Conservation (phyloP, 176 grass and related monocot species). For the Eleusine indica region DNA sequence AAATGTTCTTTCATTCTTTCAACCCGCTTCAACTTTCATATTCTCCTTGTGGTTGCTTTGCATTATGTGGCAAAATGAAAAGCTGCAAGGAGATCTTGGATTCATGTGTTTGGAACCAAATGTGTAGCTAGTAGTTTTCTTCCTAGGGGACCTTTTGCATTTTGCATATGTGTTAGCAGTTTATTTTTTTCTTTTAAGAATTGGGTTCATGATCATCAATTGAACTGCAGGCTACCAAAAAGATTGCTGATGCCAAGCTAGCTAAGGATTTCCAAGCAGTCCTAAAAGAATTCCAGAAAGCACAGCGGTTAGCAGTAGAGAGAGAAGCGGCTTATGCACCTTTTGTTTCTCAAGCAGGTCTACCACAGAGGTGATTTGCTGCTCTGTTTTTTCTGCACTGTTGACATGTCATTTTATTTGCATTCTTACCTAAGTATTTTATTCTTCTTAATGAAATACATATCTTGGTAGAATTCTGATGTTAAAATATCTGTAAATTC, state of each 20-base stretch:
- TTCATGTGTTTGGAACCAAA: slow-evolving; percentile 18
- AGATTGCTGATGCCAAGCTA: slow-evolving; percentile 93
- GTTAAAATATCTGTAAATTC: not conserved
- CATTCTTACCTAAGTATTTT: not conserved
- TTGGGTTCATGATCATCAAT: slow-evolving; percentile 30
- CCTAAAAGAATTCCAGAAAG: slow-evolving; percentile 92
- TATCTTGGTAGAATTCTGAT: not conserved
- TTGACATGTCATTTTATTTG: not conserved
- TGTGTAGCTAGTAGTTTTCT: not conserved
- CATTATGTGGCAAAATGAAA: not conserved
- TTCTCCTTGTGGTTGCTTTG: slow-evolving; percentile 1
- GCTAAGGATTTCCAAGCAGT: slow-evolving; percentile 98
- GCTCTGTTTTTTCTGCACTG: not conserved
- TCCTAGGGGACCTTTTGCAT: not conserved
- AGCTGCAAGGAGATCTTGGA: not conserved
- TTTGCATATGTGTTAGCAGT: not conserved
- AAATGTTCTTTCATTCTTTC: not conserved
- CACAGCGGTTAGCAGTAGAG: slow-evolving; percentile 83
- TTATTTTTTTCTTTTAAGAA: not conserved
- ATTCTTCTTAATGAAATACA: slow-evolving; percentile 6
- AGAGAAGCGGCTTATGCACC: slow-evolving; percentile 96
- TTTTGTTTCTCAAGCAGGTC: slow-evolving; percentile 63
- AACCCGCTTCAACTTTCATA: not conserved
- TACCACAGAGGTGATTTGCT: slow-evolving; percentile 68
- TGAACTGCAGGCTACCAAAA: slow-evolving; percentile 80